Conservation (phyloP, 441 rosid genomes). For the Adansonia gregorii region DNA sequence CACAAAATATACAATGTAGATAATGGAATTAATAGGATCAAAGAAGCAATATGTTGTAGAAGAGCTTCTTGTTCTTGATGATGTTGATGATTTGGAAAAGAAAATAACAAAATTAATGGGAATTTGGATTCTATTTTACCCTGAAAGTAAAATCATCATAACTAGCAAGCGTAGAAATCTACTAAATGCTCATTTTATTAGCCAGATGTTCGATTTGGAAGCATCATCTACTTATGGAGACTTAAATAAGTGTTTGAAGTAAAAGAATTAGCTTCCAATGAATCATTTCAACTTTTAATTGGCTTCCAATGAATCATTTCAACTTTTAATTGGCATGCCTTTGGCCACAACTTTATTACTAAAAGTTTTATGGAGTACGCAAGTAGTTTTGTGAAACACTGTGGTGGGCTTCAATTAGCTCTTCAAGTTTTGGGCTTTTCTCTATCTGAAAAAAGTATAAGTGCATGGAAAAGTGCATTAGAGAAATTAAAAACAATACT, state of each 20-base stretch:
- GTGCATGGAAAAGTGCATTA: slow-evolving; percentile 46
- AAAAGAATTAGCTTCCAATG: neutral
- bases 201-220: neutral
- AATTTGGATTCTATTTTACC: neutral
- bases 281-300: slow-evolving; percentile 16
- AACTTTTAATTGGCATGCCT: slow-evolving; percentile 21
- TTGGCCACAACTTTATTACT: neutral
- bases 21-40: slow-evolving; percentile 14
- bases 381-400: neutral
- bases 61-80: slow-evolving; percentile 36
- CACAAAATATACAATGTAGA: slow-evolving; percentile 1
- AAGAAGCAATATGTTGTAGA: slow-evolving; percentile 15
- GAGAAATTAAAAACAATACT: slow-evolving; percentile 35
- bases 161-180: neutral
- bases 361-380: neutral
- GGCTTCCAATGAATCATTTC: neutral
- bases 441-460: slow-evolving; percentile 27
- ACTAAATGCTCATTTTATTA: neutral
- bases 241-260: slow-evolving; percentile 16
- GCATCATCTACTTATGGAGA: neutral
- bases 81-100: neutral
- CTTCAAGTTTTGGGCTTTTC: slow-evolving; percentile 23
- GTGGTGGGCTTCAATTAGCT: slow-evolving; percentile 25
- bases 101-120: slow-evolving; percentile 14
- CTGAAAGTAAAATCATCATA: neutral